These are phyloP conservation scores for Pleurotus tuber-regium DNA, from an alignment of 768 basidiomycete genomes.

Conservation along the genomic window DNA sequence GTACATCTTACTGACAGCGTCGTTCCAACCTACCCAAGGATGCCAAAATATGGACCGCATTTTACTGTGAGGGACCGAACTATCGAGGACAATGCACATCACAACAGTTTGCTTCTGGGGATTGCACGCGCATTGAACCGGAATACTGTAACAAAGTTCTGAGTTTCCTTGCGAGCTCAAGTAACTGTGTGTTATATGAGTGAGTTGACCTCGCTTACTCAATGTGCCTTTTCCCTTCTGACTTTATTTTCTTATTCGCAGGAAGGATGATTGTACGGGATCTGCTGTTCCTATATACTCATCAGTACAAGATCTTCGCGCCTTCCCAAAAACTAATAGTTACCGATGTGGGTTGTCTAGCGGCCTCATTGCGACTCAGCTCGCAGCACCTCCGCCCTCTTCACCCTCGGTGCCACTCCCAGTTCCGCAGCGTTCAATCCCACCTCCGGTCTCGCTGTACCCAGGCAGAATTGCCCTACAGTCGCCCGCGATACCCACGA, in stretches of 20 bases:
- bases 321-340: not conserved
- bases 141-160: not conserved
- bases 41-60: not conserved
- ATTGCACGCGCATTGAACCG: slow-evolving; percentile 2
- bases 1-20: not conserved
- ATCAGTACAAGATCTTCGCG: not conserved
- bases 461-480: no score
- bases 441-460: not conserved
- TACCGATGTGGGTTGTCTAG: not conserved
- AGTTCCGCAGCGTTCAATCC: no score
- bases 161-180: not conserved
- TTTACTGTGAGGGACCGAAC: slow-evolving; percentile 1
- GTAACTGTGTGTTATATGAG: not conserved
- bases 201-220: not conserved
- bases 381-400: not conserved
- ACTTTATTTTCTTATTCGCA: not conserved
- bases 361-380: not conserved
- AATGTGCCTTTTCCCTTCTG: not conserved
- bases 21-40: no score
- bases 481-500: no score
- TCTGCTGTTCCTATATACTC: not conserved
- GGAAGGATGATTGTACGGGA: slow-evolving; percentile 2
- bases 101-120: not conserved
- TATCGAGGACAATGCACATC: not conserved
- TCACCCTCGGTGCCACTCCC: not conserved